Conservation (phyloP, 352 stramenopile species). For the Globisporangium nodosum region DNA sequence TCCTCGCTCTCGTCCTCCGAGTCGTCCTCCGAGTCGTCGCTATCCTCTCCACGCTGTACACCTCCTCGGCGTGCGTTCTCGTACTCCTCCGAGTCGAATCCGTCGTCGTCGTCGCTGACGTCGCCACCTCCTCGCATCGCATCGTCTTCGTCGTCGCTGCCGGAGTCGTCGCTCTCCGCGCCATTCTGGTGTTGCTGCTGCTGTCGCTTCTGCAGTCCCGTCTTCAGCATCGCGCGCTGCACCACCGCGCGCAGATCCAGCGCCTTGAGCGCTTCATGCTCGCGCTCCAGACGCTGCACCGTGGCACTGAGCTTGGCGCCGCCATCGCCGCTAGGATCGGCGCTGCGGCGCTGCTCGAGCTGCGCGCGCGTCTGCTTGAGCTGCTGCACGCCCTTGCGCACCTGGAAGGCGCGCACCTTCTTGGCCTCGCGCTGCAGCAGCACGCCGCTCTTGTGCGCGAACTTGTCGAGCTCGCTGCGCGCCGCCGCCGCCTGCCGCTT, state of each 20-base stretch:
- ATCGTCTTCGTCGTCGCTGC: slow-evolving; percentile 24
- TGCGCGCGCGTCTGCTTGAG: slow-evolving; percentile 60
- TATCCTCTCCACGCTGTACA: not conserved
- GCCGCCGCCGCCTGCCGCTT: slow-evolving; percentile 27
- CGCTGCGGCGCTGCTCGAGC: slow-evolving; percentile 11
- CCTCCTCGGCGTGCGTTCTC: slow-evolving; percentile 10
- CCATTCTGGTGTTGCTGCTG: slow-evolving; percentile 9
- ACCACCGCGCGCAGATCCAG: slow-evolving; percentile 49
- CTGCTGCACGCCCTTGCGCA: slow-evolving; percentile 64
- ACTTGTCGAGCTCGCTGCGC: slow-evolving; percentile 57
- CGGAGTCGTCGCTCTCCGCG: slow-evolving; percentile 11
- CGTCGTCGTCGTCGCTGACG: slow-evolving; percentile 21
- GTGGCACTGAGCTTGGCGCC: slow-evolving; percentile 35
- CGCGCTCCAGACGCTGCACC: slow-evolving; percentile 39
- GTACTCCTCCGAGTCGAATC: slow-evolving; percentile 44
- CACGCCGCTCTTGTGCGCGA: slow-evolving; percentile 65
- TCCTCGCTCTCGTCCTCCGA: slow-evolving; percentile 4
- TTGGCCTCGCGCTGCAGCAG: slow-evolving; percentile 72
- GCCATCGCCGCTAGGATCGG: slow-evolving; percentile 20
- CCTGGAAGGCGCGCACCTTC: slow-evolving; percentile 60
- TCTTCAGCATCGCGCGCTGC: slow-evolving; percentile 26
- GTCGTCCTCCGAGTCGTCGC: slow-evolving; percentile 3
- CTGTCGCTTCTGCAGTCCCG: slow-evolving; percentile 17
- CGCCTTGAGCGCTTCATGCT: slow-evolving; percentile 51
- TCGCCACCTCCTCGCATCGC: not conserved